Base-by-base conservation (phyloP, 306 rosid genomes). In the Echinosophora koreensis region DNA sequence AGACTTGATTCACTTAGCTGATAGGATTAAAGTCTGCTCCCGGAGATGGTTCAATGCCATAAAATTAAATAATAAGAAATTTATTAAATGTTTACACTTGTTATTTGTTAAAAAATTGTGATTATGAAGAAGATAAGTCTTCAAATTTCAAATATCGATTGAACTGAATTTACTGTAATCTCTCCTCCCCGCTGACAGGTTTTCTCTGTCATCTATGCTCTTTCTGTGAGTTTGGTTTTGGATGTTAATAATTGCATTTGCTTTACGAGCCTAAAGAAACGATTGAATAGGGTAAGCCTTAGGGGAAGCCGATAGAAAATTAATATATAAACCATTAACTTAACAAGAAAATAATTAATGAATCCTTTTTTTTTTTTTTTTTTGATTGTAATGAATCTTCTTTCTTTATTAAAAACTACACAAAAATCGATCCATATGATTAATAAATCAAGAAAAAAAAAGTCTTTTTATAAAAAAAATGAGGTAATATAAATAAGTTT, bases 171-270 rank as follows among this genome's bases (percentile, higher is more conserved):
- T 38, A 7, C 5, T 6, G 28, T 1, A 7, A 57, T 41, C 51
- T 49, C 16, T 30, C 42, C 7, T 27, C 57, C 10, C 67, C 28
- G 17, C 34, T 11, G 39, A 58, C 47, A 57, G 49, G 49, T 22
- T 7, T 9, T 47, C 67, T 81, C 34, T 69, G 68, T 27, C 60
- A 76, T 37, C 9, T 12, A 44, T 78, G 50, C 37, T 28, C 67
- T 22, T 57, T 72, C 12, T 38, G 60, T n/a, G n/a, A n/a, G n/a
- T n/a, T n/a, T 39, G 30, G 55, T 38, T 6, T 16, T 1, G 47
- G 5, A 15, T 8, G 28, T 12, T 5, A 27, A 46, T 15, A 49
- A 32, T 16, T 34, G 34, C 17, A 66, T 5, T 55, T 55, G 65
- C 76, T 38, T 39, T 71, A 15, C 30, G 15, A 69, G 12, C 27